Percentiles rank a stretch among this genome's conserved stretches.
phyloP scores from a whole-genome alignment of 2,329 filamentous ascomycete species.

The Botrytis pseudocinerea region DNA sequence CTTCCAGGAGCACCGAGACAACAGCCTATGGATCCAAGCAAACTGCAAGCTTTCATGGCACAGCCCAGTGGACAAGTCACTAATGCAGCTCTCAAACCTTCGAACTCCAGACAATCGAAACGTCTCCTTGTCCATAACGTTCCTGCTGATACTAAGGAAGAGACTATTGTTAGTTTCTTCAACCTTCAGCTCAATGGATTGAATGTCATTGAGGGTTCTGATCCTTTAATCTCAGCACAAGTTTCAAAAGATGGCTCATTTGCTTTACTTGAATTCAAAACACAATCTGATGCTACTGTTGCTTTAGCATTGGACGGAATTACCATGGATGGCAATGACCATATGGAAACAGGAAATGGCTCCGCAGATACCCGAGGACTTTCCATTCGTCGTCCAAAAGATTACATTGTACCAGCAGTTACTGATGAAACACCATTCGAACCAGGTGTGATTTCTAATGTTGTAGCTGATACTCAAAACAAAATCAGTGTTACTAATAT shows the following conservation, averaged over 20 bases:
- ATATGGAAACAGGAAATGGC: slow-evolving; percentile 48
- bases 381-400: slow-evolving; percentile 83
- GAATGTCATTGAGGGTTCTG: slow-evolving; percentile 80
- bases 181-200: slow-evolving; percentile 96
- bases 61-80: slow-evolving; percentile 69
- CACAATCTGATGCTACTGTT: slow-evolving; percentile 82
- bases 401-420: slow-evolving; percentile 89
- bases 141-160: slow-evolving; percentile 70
- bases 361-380: slow-evolving; percentile 59
- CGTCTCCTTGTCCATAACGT: slow-evolving; percentile 87
- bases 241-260: slow-evolving; percentile 77
- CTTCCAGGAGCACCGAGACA: slow-evolving; percentile 92
- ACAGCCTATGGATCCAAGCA: slow-evolving; percentile 91
- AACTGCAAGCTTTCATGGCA: slow-evolving; percentile 93
- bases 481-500: slow-evolving; percentile 95
- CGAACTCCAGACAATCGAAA: slow-evolving; percentile 91
- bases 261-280: slow-evolving; percentile 89
- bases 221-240: slow-evolving; percentile 83
- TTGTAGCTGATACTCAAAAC: slow-evolving; percentile 88
- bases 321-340: slow-evolving; percentile 74
- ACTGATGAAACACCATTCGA: slow-evolving; percentile 72
- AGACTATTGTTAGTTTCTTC: slow-evolving; percentile 79
- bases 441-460: slow-evolving; percentile 72
- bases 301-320: slow-evolving; percentile 89
- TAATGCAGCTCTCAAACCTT: slow-evolving; percentile 82